A percentile compares a stretch with the other conserved stretches of the same genome.
Conservation (phyloP, 1,139 yeast genomes). For the Protomyces macrosporus region DNA sequence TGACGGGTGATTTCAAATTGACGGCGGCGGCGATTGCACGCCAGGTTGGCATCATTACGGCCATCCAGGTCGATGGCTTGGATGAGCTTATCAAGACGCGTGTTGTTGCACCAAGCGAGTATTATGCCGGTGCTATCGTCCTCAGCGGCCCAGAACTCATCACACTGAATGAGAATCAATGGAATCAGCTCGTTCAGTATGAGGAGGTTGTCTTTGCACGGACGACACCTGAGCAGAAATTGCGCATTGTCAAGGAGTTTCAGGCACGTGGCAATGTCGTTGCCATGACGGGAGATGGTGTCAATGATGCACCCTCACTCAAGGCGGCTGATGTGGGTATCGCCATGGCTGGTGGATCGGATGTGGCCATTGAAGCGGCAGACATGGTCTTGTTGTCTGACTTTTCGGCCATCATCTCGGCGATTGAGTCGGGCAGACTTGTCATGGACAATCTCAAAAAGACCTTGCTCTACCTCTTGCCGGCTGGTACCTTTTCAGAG, state of each 20-base stretch:
- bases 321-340: slow-evolving; percentile 77
- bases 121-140: slow-evolving; percentile 37
- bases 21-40: slow-evolving; percentile 53
- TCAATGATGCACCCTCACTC: slow-evolving; percentile 71
- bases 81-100: slow-evolving; percentile 35
- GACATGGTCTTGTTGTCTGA: slow-evolving; percentile 46
- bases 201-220: slow-evolving; percentile 50
- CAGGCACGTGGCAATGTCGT: slow-evolving; percentile 51
- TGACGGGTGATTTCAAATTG: slow-evolving; percentile 52
- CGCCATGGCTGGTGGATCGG: slow-evolving; percentile 54
- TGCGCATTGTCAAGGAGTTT: slow-evolving; percentile 48
- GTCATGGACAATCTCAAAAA: slow-evolving; percentile 52
- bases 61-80: slow-evolving; percentile 29
- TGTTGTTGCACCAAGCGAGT: slow-evolving; percentile 30
- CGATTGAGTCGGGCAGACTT: slow-evolving; percentile 47
- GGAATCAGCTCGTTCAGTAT: slow-evolving; percentile 44
- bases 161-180: slow-evolving; percentile 43
- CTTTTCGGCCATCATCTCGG: slow-evolving; percentile 48
- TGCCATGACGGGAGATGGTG: slow-evolving; percentile 77
- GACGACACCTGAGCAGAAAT: slow-evolving; percentile 53
- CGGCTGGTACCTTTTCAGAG: slow-evolving; percentile 54
- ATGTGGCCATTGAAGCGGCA: slow-evolving; percentile 56
- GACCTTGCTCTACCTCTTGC: slow-evolving; percentile 49
- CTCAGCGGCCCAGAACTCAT: slow-evolving; percentile 45
- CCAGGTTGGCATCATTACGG: slow-evolving; percentile 45